Conservation (phyloP, 768 basidiomycete genomes). For the Suillus hirtellus region DNA sequence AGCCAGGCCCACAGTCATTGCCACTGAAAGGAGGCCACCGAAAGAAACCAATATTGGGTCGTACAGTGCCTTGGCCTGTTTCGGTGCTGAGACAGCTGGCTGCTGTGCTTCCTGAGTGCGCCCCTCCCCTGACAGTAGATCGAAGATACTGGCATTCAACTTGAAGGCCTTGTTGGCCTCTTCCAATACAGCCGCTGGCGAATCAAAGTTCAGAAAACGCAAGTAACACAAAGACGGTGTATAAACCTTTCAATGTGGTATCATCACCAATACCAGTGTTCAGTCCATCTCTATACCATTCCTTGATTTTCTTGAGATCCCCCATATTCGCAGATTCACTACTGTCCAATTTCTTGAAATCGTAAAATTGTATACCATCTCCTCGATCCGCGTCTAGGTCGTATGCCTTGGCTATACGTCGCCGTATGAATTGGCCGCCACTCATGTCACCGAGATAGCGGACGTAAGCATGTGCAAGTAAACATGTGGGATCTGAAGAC, state of each 20-base stretch:
- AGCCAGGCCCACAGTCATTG: constrained; percentile 1
- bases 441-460: constrained; percentile 81
- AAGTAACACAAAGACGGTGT: too few species aligned
- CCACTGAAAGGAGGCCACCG: neutral
- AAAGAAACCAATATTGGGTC: constrained; percentile 3
- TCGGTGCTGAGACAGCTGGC: neutral
- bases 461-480: constrained; percentile 82
- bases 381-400: constrained; percentile 52
- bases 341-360: constrained; percentile 58
- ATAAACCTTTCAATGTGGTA: constrained; percentile 30
- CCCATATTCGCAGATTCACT: constrained; percentile 47
- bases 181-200: constrained; percentile 43
- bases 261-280: constrained; percentile 37
- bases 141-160: constrained; percentile 49
- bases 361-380: constrained; percentile 65
- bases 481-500: constrained; percentile 42
- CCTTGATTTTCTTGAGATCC: constrained; percentile 73
- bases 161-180: constrained; percentile 53
- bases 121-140: constrained; percentile 25
- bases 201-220: neutral
- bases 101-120: neutral
- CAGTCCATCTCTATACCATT: constrained; percentile 49
- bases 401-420: constrained; percentile 67
- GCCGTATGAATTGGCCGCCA: constrained; percentile 72
- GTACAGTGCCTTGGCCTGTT: neutral